A percentile compares a stretch with the other conserved stretches of the same genome.
Conservation (phyloP, 179 eudicot species). For the Silene vulgaris region DNA sequence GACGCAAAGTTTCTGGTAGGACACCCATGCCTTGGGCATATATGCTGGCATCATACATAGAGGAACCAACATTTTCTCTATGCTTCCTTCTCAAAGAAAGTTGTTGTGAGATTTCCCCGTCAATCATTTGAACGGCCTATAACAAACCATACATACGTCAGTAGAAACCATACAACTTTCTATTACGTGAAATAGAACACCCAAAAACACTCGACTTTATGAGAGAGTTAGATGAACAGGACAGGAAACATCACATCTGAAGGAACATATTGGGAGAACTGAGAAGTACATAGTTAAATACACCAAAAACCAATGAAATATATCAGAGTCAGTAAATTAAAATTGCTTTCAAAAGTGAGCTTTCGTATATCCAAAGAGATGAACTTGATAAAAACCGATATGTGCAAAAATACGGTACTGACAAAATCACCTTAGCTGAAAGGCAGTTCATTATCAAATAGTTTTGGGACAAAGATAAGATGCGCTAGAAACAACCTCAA, state of each 20-base stretch:
- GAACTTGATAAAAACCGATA: neutral
- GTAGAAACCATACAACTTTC: neutral
- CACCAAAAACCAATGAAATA: neutral
- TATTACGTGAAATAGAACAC: neutral
- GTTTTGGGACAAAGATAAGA: neutral
- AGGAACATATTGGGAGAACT: neutral
- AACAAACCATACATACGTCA: conserved; percentile 15
- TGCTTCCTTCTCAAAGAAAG: conserved; percentile 75
- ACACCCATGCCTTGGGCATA: conserved; percentile 64
- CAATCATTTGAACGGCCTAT: conserved; percentile 85
- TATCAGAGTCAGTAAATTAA: neutral
- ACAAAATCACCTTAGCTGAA: neutral
- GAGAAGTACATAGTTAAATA: neutral
- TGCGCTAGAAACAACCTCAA: neutral
- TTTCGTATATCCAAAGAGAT: neutral
- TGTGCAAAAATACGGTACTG: neutral
- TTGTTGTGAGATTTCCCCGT: conserved; percentile 74
- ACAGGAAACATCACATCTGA: neutral
- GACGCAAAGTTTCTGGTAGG: conserved; percentile 84
- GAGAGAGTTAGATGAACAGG: neutral
- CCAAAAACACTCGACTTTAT: conserved; percentile 9
- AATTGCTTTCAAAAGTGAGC: neutral
- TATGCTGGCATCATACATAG: conserved; percentile 62
- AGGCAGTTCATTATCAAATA: neutral
- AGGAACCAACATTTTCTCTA: conserved; percentile 63